Evolutionary conservation across 805 yeast genomes (phyloP).

Genomic region (Saccharomycopsis synnaedendra): DNA sequence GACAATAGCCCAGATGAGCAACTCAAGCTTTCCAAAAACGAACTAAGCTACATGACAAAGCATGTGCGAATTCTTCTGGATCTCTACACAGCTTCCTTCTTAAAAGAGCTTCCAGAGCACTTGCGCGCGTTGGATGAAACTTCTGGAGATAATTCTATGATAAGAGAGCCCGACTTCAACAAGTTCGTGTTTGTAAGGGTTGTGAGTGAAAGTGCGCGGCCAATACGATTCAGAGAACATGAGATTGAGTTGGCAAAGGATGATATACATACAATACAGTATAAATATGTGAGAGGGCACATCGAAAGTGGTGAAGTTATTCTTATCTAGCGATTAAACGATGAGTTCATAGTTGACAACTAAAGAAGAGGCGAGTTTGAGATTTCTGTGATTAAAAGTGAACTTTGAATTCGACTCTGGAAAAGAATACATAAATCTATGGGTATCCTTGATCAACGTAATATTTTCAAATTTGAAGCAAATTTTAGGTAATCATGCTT

Average conservation of each 20-base stretch:
- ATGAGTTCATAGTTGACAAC: too few relatives aligned
- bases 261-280: slow-evolving; percentile 15
- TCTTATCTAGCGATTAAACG: not conserved
- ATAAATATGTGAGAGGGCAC: slow-evolving; percentile 13
- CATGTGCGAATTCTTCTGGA: slow-evolving; percentile 56
- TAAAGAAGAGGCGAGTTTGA: too few relatives aligned
- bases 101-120: slow-evolving; percentile 54
- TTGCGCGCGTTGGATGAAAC: slow-evolving; percentile 70
- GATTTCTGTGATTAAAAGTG: too few relatives aligned
- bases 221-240: slow-evolving; percentile 14
- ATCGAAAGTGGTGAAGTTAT: slow-evolving; percentile 13
- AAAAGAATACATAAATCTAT: too few relatives aligned
- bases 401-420: too few relatives aligned
- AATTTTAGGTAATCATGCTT: too few relatives aligned
- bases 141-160: slow-evolving; percentile 59
- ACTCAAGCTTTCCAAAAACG: slow-evolving; percentile 43
- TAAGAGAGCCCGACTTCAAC: slow-evolving; percentile 65
- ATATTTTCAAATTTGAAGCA: too few relatives aligned
- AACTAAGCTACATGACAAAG: slow-evolving; percentile 50
- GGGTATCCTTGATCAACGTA: too few relatives aligned
- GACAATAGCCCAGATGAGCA: slow-evolving; percentile 23
- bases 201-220: slow-evolving; percentile 5
- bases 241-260: slow-evolving; percentile 15
- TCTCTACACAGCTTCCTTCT: slow-evolving; percentile 56
- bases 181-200: slow-evolving; percentile 58